Base-by-base conservation (phyloP, 176 grass and related monocot genomes). In the Aegilops bicornis region DNA sequence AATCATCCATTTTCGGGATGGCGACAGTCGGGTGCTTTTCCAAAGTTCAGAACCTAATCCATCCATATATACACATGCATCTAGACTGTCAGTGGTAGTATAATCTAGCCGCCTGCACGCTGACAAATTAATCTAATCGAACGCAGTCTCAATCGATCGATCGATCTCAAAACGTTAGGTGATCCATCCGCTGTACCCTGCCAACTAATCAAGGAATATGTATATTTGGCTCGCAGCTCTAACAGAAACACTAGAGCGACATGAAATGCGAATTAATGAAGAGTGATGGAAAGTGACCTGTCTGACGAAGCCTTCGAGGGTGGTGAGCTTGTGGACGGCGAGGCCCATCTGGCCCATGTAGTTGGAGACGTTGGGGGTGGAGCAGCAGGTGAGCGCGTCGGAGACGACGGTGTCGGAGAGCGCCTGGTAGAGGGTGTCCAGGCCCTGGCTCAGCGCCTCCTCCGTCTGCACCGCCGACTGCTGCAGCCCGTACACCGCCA, bases 341-440 rank as follows among this genome's bases (percentile, higher is more conserved):
- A 85, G 65, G 8, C 88, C 90, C 95, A 97, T 97, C 84, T 94
- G 92, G 12, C 92, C 90, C 95, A 97, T 97, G 88, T 97, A 97
- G 88, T 89, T 94, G 35, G 92, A 90, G 88, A 97, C 91, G 84
- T 97, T 94, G 76, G 92, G 87, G 30, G 92, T 78, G 87, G 54
- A 6, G 54, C 54, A 59, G 54, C 86, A 94, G 81, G 88, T 89
- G 77, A 97, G 78, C 10, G 92, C 92, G 75, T 97, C 90, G 58
- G 95, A 89, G 73, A 93, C 74, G 73, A 97, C 83, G 77, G 95
- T 83, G 65, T 97, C 92, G 17, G 92, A 92, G 74, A 97, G 90
- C 36, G 90, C 92, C 65, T 94, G 95, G 90, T 97, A 87, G 48
- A 97, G 95, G 24, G 90, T 88, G 48, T 97, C 95, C 9, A 94